Evolutionary conservation across 1,139 yeast genomes (phyloP), one percentile per base, ranked within the genome.

Genomic region (Scheffersomyces cryptocercus): DNA sequence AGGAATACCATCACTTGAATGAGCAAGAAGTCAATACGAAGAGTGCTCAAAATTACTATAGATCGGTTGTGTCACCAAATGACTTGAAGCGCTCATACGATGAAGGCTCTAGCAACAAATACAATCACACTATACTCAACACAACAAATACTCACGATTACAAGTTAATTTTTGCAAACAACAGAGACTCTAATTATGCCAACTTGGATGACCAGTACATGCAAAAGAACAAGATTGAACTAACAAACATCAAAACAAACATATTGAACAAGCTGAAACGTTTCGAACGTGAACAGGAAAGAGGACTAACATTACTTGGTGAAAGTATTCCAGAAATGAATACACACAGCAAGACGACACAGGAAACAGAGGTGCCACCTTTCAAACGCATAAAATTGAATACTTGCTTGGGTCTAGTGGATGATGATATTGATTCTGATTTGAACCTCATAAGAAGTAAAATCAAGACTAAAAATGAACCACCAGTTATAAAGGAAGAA

Each of bases 201-300:
- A 45, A 56, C 35, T 50, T 55, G 32, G 64, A 61, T 37, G 64
- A 62, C 43, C 53, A 49, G 15, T 59, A 55, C 44, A 40, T 51
- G 31, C 61, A 59, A 35, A 65, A 61, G 38, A 70, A 70, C 48
- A 59, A 59, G 40, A 54, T 70, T n/a, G 77, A 72, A 46, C 43
- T 67, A 26, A 65, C 75, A 2, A 58, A 62, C 43, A 62, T 64
- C 30, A 67, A 43, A 33, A 37, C 39, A 8, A 43, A 37, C 13
- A 51, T 52, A 12, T 39, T 57, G 30, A 42, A 48, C 14, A 43
- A 47, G 5, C 29, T 46, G 20, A 43, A 48, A 2, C 28, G 37
- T n/a, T 49, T 49, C 35, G 33, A 42, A 10, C 34, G 39, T 4
- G 29, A 45, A 7, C 52, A 51, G 37, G 20, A 31, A 15, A 15